Conservation (phyloP, 176 grass and related monocot genomes). For the Juncus inflexus region DNA sequence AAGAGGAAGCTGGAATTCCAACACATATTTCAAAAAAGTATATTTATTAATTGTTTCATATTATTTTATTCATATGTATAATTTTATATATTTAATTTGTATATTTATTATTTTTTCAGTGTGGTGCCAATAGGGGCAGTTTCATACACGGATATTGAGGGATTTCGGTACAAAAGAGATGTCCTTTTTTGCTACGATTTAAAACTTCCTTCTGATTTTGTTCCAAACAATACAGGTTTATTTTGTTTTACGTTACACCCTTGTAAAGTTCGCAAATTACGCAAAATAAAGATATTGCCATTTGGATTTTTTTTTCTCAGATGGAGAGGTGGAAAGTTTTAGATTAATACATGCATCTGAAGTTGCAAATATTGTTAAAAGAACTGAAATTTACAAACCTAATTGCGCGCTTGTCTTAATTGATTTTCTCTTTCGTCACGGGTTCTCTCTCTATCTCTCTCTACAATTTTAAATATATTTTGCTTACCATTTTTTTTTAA, state of each 20-base stretch:
- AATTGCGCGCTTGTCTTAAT: conserved; percentile 81
- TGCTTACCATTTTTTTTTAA: background rate
- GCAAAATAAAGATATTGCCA: too few species aligned
- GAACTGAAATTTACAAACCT: conserved; percentile 65
- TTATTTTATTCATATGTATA: conserved; percentile 10
- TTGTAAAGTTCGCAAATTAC: too few species aligned
- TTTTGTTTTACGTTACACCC: background rate
- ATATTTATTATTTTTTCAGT: conserved; percentile 32
- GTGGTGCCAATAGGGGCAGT: conserved; percentile 62
- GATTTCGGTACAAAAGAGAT: conserved; percentile 87
- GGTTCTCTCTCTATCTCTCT: conserved; percentile 33
- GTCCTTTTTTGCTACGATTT: conserved; percentile 96
- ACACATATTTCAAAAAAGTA: conserved; percentile 73
- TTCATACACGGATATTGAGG: conserved; percentile 77
- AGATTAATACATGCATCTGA: conserved; percentile 54
- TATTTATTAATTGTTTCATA: conserved; percentile 11
- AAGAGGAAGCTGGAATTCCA: conserved; percentile 92
- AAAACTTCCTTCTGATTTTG: conserved; percentile 62
- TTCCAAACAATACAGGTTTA: conserved; percentile 82
- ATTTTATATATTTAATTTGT: background rate
- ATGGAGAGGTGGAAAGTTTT: conserved; percentile 94
- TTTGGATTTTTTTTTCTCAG: conserved; percentile 35
- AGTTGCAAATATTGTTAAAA: conserved; percentile 60
- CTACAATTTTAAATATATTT: background rate
- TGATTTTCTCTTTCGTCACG: conserved; percentile 82